Percentiles rank a stretch among this genome's conserved stretches.
phyloP scores from a whole-genome alignment of 2,329 filamentous ascomycete species.

The Diplocarpon mali region DNA sequence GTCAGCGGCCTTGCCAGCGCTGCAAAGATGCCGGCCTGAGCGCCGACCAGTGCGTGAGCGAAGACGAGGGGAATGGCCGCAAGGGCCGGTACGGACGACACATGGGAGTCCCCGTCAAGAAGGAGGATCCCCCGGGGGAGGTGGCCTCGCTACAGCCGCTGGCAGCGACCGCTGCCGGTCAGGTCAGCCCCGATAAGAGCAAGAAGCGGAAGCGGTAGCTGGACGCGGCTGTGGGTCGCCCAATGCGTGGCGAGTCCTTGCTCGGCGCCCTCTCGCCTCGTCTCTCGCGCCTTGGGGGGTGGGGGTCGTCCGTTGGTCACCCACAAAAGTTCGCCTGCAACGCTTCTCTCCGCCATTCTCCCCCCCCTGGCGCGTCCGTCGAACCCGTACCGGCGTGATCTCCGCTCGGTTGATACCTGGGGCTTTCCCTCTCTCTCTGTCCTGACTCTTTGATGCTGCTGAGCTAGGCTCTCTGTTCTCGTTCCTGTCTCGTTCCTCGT shows the following conservation, averaged over 20 bases:
- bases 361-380: slow-evolving; percentile 3
- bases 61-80: slow-evolving; percentile 94
- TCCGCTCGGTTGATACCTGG: too few relatives aligned
- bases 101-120: slow-evolving; percentile 56
- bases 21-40: slow-evolving; percentile 94
- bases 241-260: slow-evolving; percentile 7
- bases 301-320: slow-evolving; percentile 3
- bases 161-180: slow-evolving; percentile 10
- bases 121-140: slow-evolving; percentile 37
- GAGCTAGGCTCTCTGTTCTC: neutral
- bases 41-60: slow-evolving; percentile 88
- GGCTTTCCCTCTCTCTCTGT: neutral
- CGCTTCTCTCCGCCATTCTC: neutral
- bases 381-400: neutral
- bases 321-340: slow-evolving; percentile 7
- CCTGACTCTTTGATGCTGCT: too few relatives aligned
- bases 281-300: slow-evolving; percentile 13
- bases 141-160: slow-evolving; percentile 21
- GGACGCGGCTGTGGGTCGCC: neutral
- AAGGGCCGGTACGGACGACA: slow-evolving; percentile 80
- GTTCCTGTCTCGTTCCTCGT: neutral
- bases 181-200: slow-evolving; percentile 41
- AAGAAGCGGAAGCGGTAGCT: slow-evolving; percentile 58
- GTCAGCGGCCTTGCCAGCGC: slow-evolving; percentile 85
- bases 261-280: neutral